These are phyloP conservation scores for Austroboletus olivaceoglutinosus DNA, from an alignment of 1,284 basidiomycete genomes.

Conservation along the genomic window DNA sequence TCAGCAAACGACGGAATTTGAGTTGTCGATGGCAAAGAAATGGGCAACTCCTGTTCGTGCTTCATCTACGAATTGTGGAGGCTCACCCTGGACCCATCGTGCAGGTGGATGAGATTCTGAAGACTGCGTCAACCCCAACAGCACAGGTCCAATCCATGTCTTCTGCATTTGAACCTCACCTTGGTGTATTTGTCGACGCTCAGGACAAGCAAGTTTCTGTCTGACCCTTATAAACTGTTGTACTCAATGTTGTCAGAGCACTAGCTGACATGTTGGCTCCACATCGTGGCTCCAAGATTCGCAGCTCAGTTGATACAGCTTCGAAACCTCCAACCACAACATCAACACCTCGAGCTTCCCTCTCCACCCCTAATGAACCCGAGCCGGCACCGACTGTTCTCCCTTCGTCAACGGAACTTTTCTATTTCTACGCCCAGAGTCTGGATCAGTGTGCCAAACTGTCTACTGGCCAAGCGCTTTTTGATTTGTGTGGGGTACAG, in stretches of 20 bases:
- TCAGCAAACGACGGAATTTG: conserved; percentile 85
- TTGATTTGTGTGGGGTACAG: conserved; percentile 77
- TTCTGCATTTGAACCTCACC: conserved; percentile 87
- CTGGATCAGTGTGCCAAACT: conserved; percentile 91
- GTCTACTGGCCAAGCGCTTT: conserved; percentile 78
- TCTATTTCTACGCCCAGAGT: conserved; percentile 96
- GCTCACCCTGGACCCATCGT: neutral
- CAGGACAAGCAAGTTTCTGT: conserved; percentile 74
- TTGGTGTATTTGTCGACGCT: conserved; percentile 92
- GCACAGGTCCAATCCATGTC: conserved; percentile 65
- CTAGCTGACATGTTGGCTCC: conserved; percentile 79
- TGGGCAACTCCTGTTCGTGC: conserved; percentile 71
- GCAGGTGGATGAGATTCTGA: conserved; percentile 64
- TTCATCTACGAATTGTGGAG: neutral
- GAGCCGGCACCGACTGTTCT: conserved; percentile 68
- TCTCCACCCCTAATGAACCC: conserved; percentile 45
- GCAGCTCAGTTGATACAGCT: conserved; percentile 63
- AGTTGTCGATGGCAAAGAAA: conserved; percentile 73
- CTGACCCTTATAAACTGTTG: neutral
- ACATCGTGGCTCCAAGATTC: conserved; percentile 64
- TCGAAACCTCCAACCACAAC: conserved; percentile 24
- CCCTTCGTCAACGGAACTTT: conserved; percentile 93
- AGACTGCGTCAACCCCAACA: conserved; percentile 47
- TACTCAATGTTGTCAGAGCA: conserved; percentile 44
- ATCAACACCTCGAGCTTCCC: conserved; percentile 40